Base-by-base conservation (phyloP, 2,329 filamentous ascomycete genomes). In the Incumbomyces lentus region DNA sequence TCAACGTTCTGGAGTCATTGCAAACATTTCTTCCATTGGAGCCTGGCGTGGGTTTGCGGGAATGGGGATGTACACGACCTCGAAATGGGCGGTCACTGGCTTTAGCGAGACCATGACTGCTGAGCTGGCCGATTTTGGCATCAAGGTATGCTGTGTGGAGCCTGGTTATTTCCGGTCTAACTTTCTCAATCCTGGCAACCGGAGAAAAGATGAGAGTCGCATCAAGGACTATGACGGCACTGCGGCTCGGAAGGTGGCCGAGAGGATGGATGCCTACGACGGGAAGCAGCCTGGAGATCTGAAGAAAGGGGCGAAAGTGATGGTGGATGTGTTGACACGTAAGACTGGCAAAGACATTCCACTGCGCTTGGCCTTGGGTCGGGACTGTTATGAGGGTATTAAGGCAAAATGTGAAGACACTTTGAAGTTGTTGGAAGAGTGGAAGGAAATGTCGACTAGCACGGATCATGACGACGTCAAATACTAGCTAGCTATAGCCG, bases 201-300 rank as follows among this genome's bases (percentile, higher is more conserved):
- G 33, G 13, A 51, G 46, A 40, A 32, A 37, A 4, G n/a, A 29
- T 7, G 36, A 17, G 8, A 22, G 45, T 29, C 36, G 39, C 18
- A 13, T 33, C 12, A 52, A 51, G 42, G 52, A 55, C 19, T 52
- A 53, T 36, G 49, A 53, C 17, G 51, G 47, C 5, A 46, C 46
- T 8, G 46, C 46, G 13, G 49, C 50, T 11, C 46, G 49, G 10
- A 42, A 46, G 34, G 42, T 43, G 14, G 49, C 50, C 37, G 26
- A 46, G 14, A 18, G 33, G 29, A 38, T 52, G 49, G 45, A 51
- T 8, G 12, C 6, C 4, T 49, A 45, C 10, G 62, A 78, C 49
- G 64, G 70, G 13, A 68, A 70, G 0, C 76, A 81, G 61, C 68
- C 64, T 0, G 78, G 77, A 0, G 75, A 81, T 55, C 67, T 75